Base-by-base conservation (phyloP, 345 rosid species). In the Acer negundo region DNA sequence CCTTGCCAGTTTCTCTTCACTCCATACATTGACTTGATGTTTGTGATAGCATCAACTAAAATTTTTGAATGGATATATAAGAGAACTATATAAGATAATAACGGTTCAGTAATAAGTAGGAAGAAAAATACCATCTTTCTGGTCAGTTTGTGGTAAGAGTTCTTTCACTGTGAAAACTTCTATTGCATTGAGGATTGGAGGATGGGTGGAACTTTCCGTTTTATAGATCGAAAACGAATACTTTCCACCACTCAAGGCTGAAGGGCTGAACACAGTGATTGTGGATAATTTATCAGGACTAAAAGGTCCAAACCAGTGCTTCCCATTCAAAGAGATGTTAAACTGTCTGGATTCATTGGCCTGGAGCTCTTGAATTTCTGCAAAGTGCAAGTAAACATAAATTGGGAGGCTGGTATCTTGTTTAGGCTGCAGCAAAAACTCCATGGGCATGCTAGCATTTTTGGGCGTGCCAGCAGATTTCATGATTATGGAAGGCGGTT, bases 1-100 rank as follows among this genome's bases (percentile, higher is more conserved):
- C 92, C 94, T 76, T 90, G 90, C 94, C 91, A 90, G 44, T 81
- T 81, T 76, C 78, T 75, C n/a, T 55, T 80, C 23, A 89, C 16
- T 75, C 81, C 72, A 70, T 87, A 86, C 1, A 72, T 24, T 19
- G 78, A 77, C 72, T 86, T 83, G 56, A 86, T 77, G 63, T 83
- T 75, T 62, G 53, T 38, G 51, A 90, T 80, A 20, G 91, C 89
- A 75, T 86, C 81, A 80, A 78, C 94, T 86, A 61, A 56, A 62
- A 31, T 46, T 10, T 15, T 24, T 0, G 0, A 42, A 8, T 42
- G 46, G 46, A 42, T 42, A 42, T 42, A 42, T 35, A 35, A 42
- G 46, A 8, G 11, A 42, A 42, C 46, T 9, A 42, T 42, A 8
- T 7, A 42, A 1, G 38, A 35, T 35, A 35, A 35, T 35, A 35